Conservation (phyloP, 2,329 filamentous ascomycete genomes). For the Colletotrichum falcatum region DNA sequence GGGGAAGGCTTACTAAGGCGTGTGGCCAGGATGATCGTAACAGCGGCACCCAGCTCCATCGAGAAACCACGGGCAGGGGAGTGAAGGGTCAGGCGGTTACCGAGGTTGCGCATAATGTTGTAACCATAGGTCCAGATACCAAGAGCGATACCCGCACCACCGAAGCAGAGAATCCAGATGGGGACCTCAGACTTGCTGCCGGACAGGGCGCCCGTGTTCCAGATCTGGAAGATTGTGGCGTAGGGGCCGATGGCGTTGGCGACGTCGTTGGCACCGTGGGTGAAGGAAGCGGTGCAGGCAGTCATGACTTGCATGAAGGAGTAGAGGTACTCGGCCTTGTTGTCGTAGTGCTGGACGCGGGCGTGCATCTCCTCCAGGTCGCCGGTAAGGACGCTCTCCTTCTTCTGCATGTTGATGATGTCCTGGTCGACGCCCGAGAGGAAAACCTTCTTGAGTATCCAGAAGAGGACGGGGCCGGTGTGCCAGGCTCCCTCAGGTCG, state of each 20-base stretch:
- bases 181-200: constrained; percentile 63
- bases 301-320: constrained; percentile 71
- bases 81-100: constrained; percentile 68
- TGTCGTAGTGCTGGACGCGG: constrained; percentile 69
- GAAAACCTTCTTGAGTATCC: constrained; percentile 54
- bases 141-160: constrained; percentile 52
- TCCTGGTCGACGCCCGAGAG: constrained; percentile 57
- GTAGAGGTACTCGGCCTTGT: constrained; percentile 71
- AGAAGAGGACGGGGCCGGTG: constrained; percentile 53
- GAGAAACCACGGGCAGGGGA: constrained; percentile 66
- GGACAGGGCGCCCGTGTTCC: constrained; percentile 59
- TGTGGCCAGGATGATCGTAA: constrained; percentile 73
- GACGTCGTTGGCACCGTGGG: constrained; percentile 76
- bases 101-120: constrained; percentile 69
- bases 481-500: constrained; percentile 55
- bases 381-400: constrained; percentile 59
- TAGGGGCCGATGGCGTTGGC: constrained; percentile 73
- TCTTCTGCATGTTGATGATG: constrained; percentile 47
- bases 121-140: constrained; percentile 65
- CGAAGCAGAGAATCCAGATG: constrained; percentile 66
- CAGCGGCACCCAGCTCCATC: constrained; percentile 63
- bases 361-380: constrained; percentile 68
- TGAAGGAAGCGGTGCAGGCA: constrained; percentile 72
- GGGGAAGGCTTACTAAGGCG: constrained; percentile 57
- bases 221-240: constrained; percentile 72